These are phyloP conservation scores for Stagonosporopsis chrysanthemi DNA, from an alignment of 2,329 filamentous ascomycete species.

Conservation along the genomic window DNA sequence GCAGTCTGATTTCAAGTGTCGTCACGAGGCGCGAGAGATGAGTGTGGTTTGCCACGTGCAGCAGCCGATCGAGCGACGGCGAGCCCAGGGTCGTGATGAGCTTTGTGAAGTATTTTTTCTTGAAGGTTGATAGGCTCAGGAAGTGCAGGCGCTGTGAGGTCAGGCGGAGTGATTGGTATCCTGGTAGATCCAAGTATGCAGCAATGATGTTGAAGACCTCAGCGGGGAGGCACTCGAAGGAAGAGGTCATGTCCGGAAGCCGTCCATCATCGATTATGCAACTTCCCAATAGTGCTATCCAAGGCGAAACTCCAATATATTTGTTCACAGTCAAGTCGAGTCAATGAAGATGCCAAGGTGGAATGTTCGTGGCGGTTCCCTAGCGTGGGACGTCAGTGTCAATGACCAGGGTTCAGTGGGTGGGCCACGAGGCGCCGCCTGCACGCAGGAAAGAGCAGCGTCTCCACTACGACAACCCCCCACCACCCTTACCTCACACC, in stretches of 20 bases:
- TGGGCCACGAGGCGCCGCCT: slow-evolving; percentile 10
- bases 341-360: background rate
- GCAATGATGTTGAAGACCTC: slow-evolving; percentile 41
- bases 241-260: slow-evolving; percentile 30
- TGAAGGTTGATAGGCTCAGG: slow-evolving; percentile 33
- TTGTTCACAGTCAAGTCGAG: background rate
- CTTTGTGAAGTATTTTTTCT: slow-evolving; percentile 32
- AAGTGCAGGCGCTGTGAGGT: slow-evolving; percentile 32
- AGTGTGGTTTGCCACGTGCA: slow-evolving; percentile 24
- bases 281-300: background rate
- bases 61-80: slow-evolving; percentile 34
- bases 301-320: background rate
- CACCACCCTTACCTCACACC: slow-evolving; percentile 9
- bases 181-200: slow-evolving; percentile 23
- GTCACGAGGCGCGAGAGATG: slow-evolving; percentile 29
- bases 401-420: slow-evolving; percentile 5
- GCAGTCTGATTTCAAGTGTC: slow-evolving; percentile 33
- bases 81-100: slow-evolving; percentile 34
- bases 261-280: background rate
- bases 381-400: background rate
- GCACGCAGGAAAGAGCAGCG: slow-evolving; percentile 8
- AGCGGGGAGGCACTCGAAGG: slow-evolving; percentile 37
- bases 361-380: slow-evolving; percentile 6
- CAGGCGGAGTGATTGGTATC: slow-evolving; percentile 34
- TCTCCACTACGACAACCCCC: slow-evolving; percentile 14